Base-by-base conservation (phyloP, 2,329 filamentous ascomycete species). In the Alternaria novae-zelandiae region DNA sequence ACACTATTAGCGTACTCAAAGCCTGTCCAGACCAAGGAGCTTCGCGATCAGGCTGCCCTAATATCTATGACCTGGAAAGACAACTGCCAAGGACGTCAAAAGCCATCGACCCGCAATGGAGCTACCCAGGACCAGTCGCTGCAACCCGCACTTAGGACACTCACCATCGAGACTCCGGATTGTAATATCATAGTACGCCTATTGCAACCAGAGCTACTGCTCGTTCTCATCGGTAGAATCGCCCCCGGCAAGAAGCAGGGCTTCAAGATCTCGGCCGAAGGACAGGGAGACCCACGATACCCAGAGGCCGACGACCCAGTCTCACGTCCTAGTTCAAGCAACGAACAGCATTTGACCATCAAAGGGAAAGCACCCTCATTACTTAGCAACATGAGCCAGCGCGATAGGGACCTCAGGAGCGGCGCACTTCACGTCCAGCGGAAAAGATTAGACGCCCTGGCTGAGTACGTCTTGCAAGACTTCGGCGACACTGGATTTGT, bases 61-160 rank as follows among this genome's bases (percentile, higher is more conserved):
- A 80, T 84, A 9, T 83, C 83, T 21, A 81, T 85, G 65, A 80
- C 80, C 10, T 85, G 83, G 84, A 84, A 84, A 72, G 83, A 85
- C 51, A 75, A 83, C 11, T 70, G 68, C 17, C 54, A 59, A 28
- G 70, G 69, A 15, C 69, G 72, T 17, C 65, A 72, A 30, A 69
- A 63, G 41, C 55, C 62, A 15, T 55, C 69, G 17, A 25, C 44
- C 47, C 64, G 67, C 26, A 20, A 54, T 54, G 58, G 58, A 23
- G 21, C 54, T 32, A 51, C 67, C 9, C 61, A 55, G 41, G 65
- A 60, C 12, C 53, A 46, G 11, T 61, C 63, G n/a, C 54, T 69
- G 32, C 68, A 69, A 47, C 62, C 70, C 13, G 60, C 69, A 13
- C 74, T 85, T 5, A 78, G 81, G 61, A 83, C 82, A 9, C 79